These are phyloP conservation scores for Picea engelmannii DNA, from an alignment of 83 land plant genomes.

Conservation along the genomic window DNA sequence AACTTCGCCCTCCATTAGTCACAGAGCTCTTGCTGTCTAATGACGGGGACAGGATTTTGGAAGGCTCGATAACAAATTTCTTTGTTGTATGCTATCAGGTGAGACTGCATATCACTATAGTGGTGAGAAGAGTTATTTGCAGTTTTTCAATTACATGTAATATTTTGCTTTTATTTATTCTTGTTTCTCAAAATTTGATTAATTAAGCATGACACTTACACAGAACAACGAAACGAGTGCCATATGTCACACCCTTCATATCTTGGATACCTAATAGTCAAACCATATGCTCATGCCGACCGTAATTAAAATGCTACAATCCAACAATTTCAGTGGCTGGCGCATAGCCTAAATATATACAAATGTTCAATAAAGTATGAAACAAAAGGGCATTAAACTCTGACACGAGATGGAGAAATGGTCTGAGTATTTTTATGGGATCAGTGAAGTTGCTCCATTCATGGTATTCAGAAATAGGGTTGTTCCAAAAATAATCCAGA, in stretches of 20 bases:
- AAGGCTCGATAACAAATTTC: conserved; percentile 84
- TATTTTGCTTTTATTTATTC: neutral
- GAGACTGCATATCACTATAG: neutral
- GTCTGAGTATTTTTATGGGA: neutral
- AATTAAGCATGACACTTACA: neutral
- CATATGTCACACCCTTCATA: neutral
- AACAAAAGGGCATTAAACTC: neutral
- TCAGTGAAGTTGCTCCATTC: neutral
- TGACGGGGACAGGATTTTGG: conserved; percentile 84
- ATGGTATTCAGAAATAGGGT: neutral
- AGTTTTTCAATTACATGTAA: neutral
- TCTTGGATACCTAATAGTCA: neutral
- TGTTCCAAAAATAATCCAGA: neutral
- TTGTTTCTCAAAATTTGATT: neutral
- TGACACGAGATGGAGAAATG: neutral
- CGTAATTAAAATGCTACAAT: neutral
- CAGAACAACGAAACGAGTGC: neutral
- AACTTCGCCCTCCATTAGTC: conserved; percentile 47
- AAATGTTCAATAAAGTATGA: neutral
- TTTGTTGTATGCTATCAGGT: conserved; percentile 74
- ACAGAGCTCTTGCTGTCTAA: conserved; percentile 87
- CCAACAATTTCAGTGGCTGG: neutral
- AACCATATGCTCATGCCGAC: neutral
- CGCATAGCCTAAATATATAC: neutral
- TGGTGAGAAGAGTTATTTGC: neutral